Base-by-base conservation (phyloP, 441 rosid genomes). In the Populus hybrid region DNA sequence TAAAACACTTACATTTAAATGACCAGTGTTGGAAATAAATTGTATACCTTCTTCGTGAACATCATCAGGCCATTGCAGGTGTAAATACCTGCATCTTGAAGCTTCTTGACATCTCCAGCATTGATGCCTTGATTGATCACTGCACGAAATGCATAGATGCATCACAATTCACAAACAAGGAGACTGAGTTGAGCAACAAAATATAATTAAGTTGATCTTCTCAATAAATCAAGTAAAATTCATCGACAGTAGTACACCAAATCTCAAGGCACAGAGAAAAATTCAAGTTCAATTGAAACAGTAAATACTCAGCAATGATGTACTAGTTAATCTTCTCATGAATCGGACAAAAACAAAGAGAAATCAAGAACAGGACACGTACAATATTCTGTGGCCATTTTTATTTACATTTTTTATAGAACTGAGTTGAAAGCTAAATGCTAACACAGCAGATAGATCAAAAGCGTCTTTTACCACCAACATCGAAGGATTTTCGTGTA, bases 1-100 rank as follows among this genome's bases (percentile, higher is more conserved):
- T 76, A 74, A 76, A 71, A 45, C 73, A 45, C 38, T 2, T 65
- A 26, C 67, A 28, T 45, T 53, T 10, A 40, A 40, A n/a, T 0
- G 10, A 56, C 16, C 26, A 65, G n/a, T 64, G 61, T 77, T 33
- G 72, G 81, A 65, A 71, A 59, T n/a, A n/a, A n/a, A n/a, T 64
- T 7, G 33, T 36, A 23, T 73, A 91, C 94, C 96, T 96, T 90
- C 88, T 91, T 93, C 28, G 99, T 89, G 79, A 90, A 98, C 99
- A 93, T 94, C 98, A 93, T 93, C 86, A 94, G 90, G 71, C 98
- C 98, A 82, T 94, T 96, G 84, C 98, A 94, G 78, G 98, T 94
- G 70, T 91, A 87, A 72, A 96, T 94, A 85, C 97, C 98, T 38
- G 97, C 97, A 82, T 96, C 98, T 73, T 96, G 99, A 72, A 96